Evolutionary conservation across 208 protist species (phyloP), one percentile per base, ranked within the genome.

Genomic region (Crithidia sp.): DNA sequence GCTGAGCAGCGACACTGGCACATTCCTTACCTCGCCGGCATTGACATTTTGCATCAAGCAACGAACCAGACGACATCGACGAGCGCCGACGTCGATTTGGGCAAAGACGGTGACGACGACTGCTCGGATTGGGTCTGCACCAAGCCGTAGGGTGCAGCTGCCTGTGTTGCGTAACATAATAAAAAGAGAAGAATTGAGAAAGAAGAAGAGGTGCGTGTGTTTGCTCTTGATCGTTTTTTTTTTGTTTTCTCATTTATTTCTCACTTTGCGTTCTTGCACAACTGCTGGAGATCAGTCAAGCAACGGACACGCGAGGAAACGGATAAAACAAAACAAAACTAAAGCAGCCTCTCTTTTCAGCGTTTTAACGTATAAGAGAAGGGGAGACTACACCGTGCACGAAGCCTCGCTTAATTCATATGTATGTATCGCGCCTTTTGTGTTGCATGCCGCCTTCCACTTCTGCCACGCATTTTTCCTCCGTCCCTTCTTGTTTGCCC

Each of bases 101-200:
- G 72, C 52, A 94, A 95, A 59, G 86, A 96, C 67, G 92, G 92
- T 28, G 92, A 95, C 74, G 92, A 96, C 50, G 66, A 80, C 13
- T 96, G 90, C 70, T 83, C 87, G 7, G 73, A 76, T 28, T 96
- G 92, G 90, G 59, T 96, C 60, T 96, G 92, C 78, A 95, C 86
- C 47, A 58, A 47, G 44, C 52, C 62, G 17, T 43, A 28, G 59
- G 9, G 17, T 7, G 45, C 9, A 13, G 12, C 45, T 13, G 45
- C 45, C 28, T 28, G 28, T 28, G 28, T 28, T 28, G 28, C 28
- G 28, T 28, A 28, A 28, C 28, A 28, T 28, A 49, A 13, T 13
- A 13, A 49, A 13, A 19, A 40, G 55, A 40, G 17, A 40, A 40
- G 7, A 40, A 59, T 13, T 40, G 13, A 19, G 28, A 40, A 40